A percentile compares a stretch with the other conserved stretches of the same genome.
Conservation (phyloP, 2,329 filamentous ascomycete species). For the Amauroascus niger region DNA sequence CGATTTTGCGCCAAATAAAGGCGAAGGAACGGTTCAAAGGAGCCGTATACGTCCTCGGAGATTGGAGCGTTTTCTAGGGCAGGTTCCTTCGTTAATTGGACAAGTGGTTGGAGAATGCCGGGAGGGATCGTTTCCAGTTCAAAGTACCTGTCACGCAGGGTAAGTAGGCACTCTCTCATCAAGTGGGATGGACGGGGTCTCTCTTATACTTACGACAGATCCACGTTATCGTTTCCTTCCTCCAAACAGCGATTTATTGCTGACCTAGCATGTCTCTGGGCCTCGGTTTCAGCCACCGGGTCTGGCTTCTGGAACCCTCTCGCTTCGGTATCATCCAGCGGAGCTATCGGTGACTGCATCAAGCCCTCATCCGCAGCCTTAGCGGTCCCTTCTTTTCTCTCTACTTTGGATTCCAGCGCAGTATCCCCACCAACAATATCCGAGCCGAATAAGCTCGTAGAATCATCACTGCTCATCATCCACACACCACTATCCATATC, state of each 20-base stretch:
- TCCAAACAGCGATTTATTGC: constrained; percentile 37
- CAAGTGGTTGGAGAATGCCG: constrained; percentile 29
- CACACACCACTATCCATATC: constrained; percentile 41
- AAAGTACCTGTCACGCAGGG: constrained; percentile 23
- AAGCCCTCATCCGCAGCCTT: background rate
- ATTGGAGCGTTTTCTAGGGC: constrained; percentile 25
- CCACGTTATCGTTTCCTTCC: constrained; percentile 36
- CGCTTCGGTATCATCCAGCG: background rate
- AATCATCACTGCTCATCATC: constrained; percentile 38
- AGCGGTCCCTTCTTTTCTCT: background rate
- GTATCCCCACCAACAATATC: background rate
- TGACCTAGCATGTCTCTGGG: constrained; percentile 30
- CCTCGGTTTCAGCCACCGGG: constrained; percentile 25
- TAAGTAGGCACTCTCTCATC: background rate
- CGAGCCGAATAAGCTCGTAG: constrained; percentile 4
- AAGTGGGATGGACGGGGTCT: background rate
- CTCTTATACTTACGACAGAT: constrained; percentile 36
- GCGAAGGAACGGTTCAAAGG: constrained; percentile 35
- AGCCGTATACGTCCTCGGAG: constrained; percentile 31
- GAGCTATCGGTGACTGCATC: background rate
- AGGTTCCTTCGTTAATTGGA: constrained; percentile 35
- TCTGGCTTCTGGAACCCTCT: constrained; percentile 15
- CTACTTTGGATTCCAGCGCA: background rate
- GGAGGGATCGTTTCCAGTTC: constrained; percentile 26
- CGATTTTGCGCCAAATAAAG: constrained; percentile 38